A percentile compares a stretch with the other conserved stretches of the same genome.
Evolutionary conservation across 768 basidiomycete species (phyloP).

Genomic region (Boletus huronensis): DNA sequence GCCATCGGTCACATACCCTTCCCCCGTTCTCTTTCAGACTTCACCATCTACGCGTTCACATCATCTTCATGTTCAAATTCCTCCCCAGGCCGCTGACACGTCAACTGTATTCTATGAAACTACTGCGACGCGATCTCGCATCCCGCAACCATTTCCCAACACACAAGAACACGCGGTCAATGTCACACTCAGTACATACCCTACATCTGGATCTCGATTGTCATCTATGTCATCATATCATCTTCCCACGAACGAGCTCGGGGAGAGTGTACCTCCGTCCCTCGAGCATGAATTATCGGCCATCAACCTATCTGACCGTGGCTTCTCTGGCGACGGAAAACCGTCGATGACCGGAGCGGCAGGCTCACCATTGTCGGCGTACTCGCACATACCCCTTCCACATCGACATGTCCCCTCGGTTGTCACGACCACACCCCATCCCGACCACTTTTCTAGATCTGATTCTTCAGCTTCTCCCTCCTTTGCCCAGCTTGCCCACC

Average conservation of each 20-base stretch:
- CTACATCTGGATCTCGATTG: slow-evolving; percentile 30
- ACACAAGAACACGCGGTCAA: slow-evolving; percentile 22
- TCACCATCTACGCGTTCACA: slow-evolving; percentile 30
- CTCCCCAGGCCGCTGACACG: slow-evolving; percentile 36
- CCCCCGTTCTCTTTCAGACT: slow-evolving; percentile 51
- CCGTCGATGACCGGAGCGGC: not conserved
- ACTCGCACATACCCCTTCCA: slow-evolving; percentile 28
- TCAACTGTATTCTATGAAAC: slow-evolving; percentile 72
- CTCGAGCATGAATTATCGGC: slow-evolving; percentile 23
- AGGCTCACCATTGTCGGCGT: slow-evolving; percentile 13
- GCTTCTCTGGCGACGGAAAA: slow-evolving; percentile 7
- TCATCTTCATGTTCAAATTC: slow-evolving; percentile 29
- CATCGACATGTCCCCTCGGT: slow-evolving; percentile 49
- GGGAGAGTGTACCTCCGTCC: slow-evolving; percentile 10
- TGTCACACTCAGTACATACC: slow-evolving; percentile 27
- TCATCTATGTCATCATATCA: slow-evolving; percentile 35
- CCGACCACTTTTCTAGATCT: slow-evolving; percentile 13
- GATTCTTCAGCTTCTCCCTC: slow-evolving; percentile 14
- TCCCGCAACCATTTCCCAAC: slow-evolving; percentile 17
- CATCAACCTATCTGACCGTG: slow-evolving; percentile 18
- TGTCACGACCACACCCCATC: slow-evolving; percentile 42
- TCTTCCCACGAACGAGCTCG: slow-evolving; percentile 17
- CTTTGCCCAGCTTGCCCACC: slow-evolving; percentile 24
- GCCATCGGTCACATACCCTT: slow-evolving; percentile 41
- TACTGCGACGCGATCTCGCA: slow-evolving; percentile 33